These are phyloP conservation scores for Beta corolliflora DNA, from an alignment of 179 eudicot species.

Conservation along the genomic window DNA sequence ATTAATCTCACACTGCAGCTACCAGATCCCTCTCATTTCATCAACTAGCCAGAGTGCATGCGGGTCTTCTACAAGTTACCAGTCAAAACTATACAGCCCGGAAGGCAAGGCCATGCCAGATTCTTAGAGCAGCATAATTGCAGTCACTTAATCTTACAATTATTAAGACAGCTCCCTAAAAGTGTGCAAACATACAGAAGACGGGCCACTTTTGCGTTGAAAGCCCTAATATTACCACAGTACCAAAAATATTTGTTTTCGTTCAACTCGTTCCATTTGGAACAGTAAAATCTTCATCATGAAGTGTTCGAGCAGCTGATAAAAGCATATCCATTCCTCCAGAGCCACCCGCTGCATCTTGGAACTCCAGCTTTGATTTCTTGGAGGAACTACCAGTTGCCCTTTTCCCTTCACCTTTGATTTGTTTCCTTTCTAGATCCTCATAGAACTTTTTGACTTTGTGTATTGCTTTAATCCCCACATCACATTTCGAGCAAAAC, in stretches of 20 bases:
- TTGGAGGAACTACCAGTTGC: conserved; percentile 22
- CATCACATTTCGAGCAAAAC: conserved; percentile 79
- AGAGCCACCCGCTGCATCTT: conserved; percentile 41
- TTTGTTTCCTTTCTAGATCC: conserved; percentile 37
- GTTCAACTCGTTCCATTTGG: conserved; percentile 24
- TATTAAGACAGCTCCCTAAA: conserved; percentile 11
- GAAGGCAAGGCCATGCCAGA: conserved; percentile 9
- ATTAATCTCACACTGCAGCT: conserved; percentile 23
- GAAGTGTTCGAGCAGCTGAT: conserved; percentile 69
- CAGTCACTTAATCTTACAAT: conserved; percentile 16
- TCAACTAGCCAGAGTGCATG: background rate
- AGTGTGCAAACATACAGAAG: background rate
- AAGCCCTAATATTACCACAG: conserved; percentile 16
- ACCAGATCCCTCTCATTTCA: conserved; percentile 7
- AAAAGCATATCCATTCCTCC: conserved; percentile 85
- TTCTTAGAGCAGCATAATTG: conserved; percentile 1
- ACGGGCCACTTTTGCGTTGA: background rate
- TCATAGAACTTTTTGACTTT: conserved; percentile 53
- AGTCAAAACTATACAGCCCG: conserved; percentile 36
- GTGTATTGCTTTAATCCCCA: conserved; percentile 54
- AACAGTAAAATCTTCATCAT: conserved; percentile 47
- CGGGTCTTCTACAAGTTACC: conserved; percentile 26
- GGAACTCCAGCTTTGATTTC: conserved; percentile 21
- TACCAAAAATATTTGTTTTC: background rate
- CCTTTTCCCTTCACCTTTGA: conserved; percentile 33